Percentiles rank a stretch among this genome's conserved stretches.
Conservation (phyloP, 2,329 filamentous ascomycete species). For the Aspergillus ochraceus region DNA sequence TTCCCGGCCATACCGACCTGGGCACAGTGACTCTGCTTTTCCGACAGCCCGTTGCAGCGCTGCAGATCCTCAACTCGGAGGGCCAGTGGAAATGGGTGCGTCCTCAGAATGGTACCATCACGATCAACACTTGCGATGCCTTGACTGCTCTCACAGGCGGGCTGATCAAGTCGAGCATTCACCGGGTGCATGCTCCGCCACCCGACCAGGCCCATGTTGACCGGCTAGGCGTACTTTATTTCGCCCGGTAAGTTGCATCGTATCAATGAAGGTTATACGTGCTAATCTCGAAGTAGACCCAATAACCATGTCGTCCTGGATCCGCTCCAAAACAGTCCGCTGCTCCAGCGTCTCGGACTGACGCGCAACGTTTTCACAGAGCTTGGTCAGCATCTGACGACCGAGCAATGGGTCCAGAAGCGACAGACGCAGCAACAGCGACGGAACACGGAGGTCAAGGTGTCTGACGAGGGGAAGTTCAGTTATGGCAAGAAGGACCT, state of each 20-base stretch:
- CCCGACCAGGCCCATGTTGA: slow-evolving; percentile 49
- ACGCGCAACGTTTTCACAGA: slow-evolving; percentile 42
- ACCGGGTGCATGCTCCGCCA: slow-evolving; percentile 52
- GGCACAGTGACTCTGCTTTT: slow-evolving; percentile 59
- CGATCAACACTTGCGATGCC: slow-evolving; percentile 54
- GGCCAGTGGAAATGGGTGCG: slow-evolving; percentile 54
- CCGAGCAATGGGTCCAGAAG: slow-evolving; percentile 42
- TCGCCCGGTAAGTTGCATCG: slow-evolving; percentile 40
- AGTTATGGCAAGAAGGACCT: slow-evolving; percentile 37
- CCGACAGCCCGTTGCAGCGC: slow-evolving; percentile 57
- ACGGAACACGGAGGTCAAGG: slow-evolving; percentile 31
- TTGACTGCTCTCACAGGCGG: slow-evolving; percentile 52
- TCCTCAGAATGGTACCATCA: slow-evolving; percentile 52
- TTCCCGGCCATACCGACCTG: slow-evolving; percentile 57
- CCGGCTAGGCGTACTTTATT: slow-evolving; percentile 47
- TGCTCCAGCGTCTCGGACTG: slow-evolving; percentile 38
- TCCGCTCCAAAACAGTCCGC: slow-evolving; percentile 38
- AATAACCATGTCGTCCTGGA: slow-evolving; percentile 45
- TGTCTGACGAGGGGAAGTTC: slow-evolving; percentile 41
- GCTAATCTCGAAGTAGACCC: slow-evolving; percentile 24
- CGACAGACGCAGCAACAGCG: slow-evolving; percentile 47
- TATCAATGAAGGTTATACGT: not conserved
- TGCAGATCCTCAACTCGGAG: slow-evolving; percentile 55
- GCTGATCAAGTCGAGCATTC: slow-evolving; percentile 52
- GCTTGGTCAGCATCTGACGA: slow-evolving; percentile 42